These are phyloP conservation scores for Gossypium raimondii DNA, from an alignment of 345 rosid species.

Conservation along the genomic window DNA sequence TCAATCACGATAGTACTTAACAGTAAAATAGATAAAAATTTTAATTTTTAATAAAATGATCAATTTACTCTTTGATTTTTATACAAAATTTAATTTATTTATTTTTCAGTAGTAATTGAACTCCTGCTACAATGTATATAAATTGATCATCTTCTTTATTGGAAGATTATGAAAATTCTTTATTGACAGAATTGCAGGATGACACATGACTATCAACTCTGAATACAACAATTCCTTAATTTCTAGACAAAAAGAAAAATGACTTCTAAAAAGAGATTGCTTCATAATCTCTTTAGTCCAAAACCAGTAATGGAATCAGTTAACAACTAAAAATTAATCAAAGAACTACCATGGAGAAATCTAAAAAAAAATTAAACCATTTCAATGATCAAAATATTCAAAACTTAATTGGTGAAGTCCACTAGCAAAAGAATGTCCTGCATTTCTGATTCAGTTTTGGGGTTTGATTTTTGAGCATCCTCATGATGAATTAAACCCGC, in stretches of 20 bases:
- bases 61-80: no score
- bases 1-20: no score
- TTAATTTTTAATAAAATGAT: not conserved
- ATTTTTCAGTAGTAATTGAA: no score
- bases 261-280: not conserved
- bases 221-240: no score
- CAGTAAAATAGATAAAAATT: no score
- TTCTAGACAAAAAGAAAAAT: no score
- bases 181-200: no score
- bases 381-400: slow-evolving; percentile 24
- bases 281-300: slow-evolving; percentile 15
- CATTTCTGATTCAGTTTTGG: slow-evolving; percentile 9
- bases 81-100: slow-evolving; percentile 6
- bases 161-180: no score
- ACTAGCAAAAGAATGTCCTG: not conserved
- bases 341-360: slow-evolving; percentile 20
- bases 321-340: not conserved
- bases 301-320: slow-evolving; percentile 7
- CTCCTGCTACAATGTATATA: no score
- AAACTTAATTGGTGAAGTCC: slow-evolving; percentile 15
- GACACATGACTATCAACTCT: no score
- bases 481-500: not conserved
- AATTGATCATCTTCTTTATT: not conserved
- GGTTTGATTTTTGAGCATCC: not conserved
- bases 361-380: slow-evolving; percentile 11